A percentile compares a stretch with the other conserved stretches of the same genome.
Evolutionary conservation across 768 basidiomycete species (phyloP).

Genomic region (Kwoniella botswanensis): DNA sequence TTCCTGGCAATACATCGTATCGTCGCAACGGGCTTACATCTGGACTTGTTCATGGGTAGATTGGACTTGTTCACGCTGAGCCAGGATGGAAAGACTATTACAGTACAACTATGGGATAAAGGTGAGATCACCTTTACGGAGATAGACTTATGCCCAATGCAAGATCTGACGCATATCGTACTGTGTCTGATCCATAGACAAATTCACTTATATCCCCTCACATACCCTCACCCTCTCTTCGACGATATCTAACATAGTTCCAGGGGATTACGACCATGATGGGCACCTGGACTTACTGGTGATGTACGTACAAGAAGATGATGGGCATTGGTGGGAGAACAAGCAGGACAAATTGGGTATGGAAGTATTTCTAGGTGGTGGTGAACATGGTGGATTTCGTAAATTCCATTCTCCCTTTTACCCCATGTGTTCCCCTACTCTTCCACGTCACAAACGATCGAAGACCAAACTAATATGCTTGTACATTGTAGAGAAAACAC

Average conservation of each 20-base stretch:
- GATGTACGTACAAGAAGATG: conserved; percentile 69
- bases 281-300: conserved; percentile 88
- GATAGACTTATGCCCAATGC: background rate
- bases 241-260: conserved; percentile 78
- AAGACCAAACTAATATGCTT: background rate
- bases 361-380: conserved; percentile 74
- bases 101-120: conserved; percentile 71
- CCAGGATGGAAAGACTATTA: conserved; percentile 75
- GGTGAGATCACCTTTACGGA: conserved; percentile 17
- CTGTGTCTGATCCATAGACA: conserved; percentile 54
- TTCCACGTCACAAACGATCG: background rate
- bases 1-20: background rate
- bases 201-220: conserved; percentile 39
- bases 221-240: conserved; percentile 39
- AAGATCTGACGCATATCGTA: too few relatives aligned
- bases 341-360: conserved; percentile 64
- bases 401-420: conserved; percentile 11
- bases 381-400: conserved; percentile 59
- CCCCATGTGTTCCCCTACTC: background rate
- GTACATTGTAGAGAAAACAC: background rate
- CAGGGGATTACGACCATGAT: conserved; percentile 90
- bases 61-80: conserved; percentile 79
- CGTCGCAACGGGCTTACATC: background rate
- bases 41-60: too few relatives aligned
- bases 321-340: conserved; percentile 59